Conservation (phyloP, 805 yeast genomes). For the Barnettozyma wickerhamii region DNA sequence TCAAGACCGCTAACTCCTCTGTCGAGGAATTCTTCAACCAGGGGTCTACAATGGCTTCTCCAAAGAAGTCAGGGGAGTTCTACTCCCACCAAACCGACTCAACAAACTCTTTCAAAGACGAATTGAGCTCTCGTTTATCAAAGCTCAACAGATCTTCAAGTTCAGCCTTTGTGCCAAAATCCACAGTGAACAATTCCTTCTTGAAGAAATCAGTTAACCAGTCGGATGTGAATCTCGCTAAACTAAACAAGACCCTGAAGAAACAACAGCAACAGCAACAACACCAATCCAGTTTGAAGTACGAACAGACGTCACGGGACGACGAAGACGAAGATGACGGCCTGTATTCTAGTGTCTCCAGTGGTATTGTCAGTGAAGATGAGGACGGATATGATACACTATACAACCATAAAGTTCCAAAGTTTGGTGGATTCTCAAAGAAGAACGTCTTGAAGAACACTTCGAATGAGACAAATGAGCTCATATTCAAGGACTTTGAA, state of each 20-base stretch:
- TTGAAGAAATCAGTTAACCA: conserved; percentile 10
- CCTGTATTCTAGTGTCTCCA: conserved; percentile 11
- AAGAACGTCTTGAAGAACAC: conserved; percentile 42
- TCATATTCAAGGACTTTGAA: conserved; percentile 34
- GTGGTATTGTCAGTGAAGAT: conserved; percentile 17
- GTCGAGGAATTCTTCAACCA: conserved; percentile 25
- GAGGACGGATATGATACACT: conserved; percentile 25
- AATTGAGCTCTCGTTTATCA: conserved; percentile 6
- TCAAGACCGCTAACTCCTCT: conserved; percentile 17
- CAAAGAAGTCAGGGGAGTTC: conserved; percentile 2
- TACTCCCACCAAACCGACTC: not conserved
- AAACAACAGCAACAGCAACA: conserved; percentile 2
- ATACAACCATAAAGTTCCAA: conserved; percentile 29
- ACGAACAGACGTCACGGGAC: conserved; percentile 2
- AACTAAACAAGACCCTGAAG: not conserved
- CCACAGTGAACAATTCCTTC: conserved; percentile 28
- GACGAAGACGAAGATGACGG: conserved; percentile 12
- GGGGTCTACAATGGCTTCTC: conserved; percentile 7
- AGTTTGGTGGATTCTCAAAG: conserved; percentile 72
- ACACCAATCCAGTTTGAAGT: conserved; percentile 5
- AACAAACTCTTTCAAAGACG: conserved; percentile 8
- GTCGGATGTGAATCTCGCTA: conserved; percentile 2
- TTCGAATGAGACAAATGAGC: conserved; percentile 28
- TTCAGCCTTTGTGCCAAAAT: conserved; percentile 35
- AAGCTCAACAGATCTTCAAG: conserved; percentile 12